Base-by-base conservation (phyloP, 345 rosid genomes). In the Eucalyptus tenuipes region DNA sequence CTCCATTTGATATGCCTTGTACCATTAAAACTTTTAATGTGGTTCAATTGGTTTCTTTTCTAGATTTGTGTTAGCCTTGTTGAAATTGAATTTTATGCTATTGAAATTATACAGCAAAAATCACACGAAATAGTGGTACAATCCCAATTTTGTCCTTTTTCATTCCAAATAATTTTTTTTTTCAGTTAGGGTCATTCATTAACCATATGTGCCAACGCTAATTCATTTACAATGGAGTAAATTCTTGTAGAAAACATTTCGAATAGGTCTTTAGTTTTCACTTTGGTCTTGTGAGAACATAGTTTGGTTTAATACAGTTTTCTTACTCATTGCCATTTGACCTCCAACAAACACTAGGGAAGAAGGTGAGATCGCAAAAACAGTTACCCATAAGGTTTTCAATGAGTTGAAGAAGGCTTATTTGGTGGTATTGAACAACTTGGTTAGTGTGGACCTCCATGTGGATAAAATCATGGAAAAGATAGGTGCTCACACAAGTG, bases 31-130 rank as follows among this genome's bases (percentile, higher is more conserved):
- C 27, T 0, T 48, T 50, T 55, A 0, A 55, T 22, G 27, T 4
- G 25, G 0, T 17, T 17, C 25, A 8, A 50, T 50, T 50, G 20
- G 13, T 50, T 16, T 50, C 20, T 50, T 50, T 16, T 50, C 22
- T 17, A 50, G 20, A 50, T 50, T 16, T 50, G 53, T 50, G 53
- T 50, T 17, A 50, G 55, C 55, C 3, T 0, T 53, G 2, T 22
- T 22, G 27, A 53, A 53, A 53, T 53, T 53, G 59, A 55, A 22
- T 55, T 55, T 9, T 24, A 55, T 55, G 29, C 61, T 55, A 55
- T 8, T 24, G 13, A 24, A 22, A 24, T 0, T 24, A 0, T 55
- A 55, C 6, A 0, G 1, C 1, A 55, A 0, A 55, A 22, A 55
- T 24, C 61, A 55, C 61, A 55, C 1, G 0, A 24, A 9, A 24